Evolutionary conservation across 1,284 basidiomycete species (phyloP).

Genomic region (Trametes hirsuta): DNA sequence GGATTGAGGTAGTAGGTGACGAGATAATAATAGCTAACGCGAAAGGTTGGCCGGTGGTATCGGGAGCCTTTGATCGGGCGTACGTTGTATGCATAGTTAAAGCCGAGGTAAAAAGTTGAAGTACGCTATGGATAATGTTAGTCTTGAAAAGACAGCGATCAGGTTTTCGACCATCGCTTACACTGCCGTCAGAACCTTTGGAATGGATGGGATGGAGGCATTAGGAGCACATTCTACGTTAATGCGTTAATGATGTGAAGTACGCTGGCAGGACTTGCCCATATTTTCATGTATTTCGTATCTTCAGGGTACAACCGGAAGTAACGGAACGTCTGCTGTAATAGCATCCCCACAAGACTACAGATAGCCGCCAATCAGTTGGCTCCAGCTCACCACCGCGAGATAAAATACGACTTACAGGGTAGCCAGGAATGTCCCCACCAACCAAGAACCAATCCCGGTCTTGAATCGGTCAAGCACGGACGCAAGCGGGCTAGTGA

Average conservation of each 20-base stretch:
- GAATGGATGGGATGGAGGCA: no score
- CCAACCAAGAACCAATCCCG: slow-evolving; percentile 4
- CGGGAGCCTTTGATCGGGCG: background rate
- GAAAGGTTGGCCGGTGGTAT: background rate
- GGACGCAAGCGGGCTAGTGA: background rate
- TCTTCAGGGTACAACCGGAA: slow-evolving; percentile 5
- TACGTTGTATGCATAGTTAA: background rate
- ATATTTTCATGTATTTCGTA: background rate
- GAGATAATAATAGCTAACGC: slow-evolving; percentile 3
- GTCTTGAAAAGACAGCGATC: background rate
- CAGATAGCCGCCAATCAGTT: background rate
- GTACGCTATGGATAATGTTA: background rate
- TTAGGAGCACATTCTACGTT: background rate
- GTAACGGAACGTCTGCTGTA: slow-evolving; percentile 5
- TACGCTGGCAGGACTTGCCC: background rate
- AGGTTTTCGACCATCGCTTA: background rate
- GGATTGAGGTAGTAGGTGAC: background rate
- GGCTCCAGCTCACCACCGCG: no score
- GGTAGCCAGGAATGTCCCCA: slow-evolving; percentile 4
- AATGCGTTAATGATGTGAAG: background rate
- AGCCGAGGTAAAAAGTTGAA: background rate
- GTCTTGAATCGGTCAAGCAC: slow-evolving; percentile 3
- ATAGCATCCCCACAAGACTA: slow-evolving; percentile 2
- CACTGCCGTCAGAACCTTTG: background rate
- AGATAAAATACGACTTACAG: background rate